phyloP scores from a whole-genome alignment of 2,329 filamentous ascomycete species.

The Diaporthe nobilis region DNA sequence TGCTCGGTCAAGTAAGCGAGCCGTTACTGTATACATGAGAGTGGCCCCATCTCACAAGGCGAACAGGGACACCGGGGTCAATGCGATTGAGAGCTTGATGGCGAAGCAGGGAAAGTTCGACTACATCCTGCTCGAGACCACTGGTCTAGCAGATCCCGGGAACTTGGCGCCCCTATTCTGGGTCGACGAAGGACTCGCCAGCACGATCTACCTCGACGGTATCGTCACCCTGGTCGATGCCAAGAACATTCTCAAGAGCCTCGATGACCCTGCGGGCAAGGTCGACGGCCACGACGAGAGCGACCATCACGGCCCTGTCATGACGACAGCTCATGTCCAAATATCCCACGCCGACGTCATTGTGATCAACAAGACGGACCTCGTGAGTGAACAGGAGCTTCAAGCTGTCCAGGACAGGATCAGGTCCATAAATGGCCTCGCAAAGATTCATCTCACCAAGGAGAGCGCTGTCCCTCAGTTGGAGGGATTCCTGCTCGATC shows the following conservation, averaged over 20 bases:
- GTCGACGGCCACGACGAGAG: slow-evolving; percentile 66
- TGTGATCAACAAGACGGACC: slow-evolving; percentile 92
- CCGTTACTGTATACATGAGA: neutral
- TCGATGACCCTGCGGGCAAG: slow-evolving; percentile 79
- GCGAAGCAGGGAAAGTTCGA: slow-evolving; percentile 94
- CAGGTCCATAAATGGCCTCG: slow-evolving; percentile 88
- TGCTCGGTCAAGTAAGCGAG: slow-evolving; percentile 88
- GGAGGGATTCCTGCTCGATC: slow-evolving; percentile 87
- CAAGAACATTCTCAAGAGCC: slow-evolving; percentile 86
- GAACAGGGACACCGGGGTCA: slow-evolving; percentile 86
- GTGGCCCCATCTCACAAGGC: slow-evolving; percentile 2
- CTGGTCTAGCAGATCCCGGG: slow-evolving; percentile 93
- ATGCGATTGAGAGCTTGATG: slow-evolving; percentile 96
- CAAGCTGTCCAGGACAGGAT: slow-evolving; percentile 79
- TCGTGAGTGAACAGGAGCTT: slow-evolving; percentile 80
- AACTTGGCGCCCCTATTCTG: slow-evolving; percentile 97
- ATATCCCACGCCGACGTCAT: slow-evolving; percentile 97
- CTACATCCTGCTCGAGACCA: slow-evolving; percentile 97
- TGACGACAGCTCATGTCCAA: slow-evolving; percentile 95
- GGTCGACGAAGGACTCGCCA: slow-evolving; percentile 96
- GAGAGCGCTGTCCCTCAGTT: slow-evolving; percentile 85
- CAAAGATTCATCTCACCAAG: slow-evolving; percentile 85
- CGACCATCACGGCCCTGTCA: slow-evolving; percentile 72
- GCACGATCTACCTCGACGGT: slow-evolving; percentile 95
- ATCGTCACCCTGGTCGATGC: slow-evolving; percentile 97